These are phyloP conservation scores for Hypoxylon trugodes DNA, from an alignment of 495 filamentous ascomycete genomes.

Conservation along the genomic window DNA sequence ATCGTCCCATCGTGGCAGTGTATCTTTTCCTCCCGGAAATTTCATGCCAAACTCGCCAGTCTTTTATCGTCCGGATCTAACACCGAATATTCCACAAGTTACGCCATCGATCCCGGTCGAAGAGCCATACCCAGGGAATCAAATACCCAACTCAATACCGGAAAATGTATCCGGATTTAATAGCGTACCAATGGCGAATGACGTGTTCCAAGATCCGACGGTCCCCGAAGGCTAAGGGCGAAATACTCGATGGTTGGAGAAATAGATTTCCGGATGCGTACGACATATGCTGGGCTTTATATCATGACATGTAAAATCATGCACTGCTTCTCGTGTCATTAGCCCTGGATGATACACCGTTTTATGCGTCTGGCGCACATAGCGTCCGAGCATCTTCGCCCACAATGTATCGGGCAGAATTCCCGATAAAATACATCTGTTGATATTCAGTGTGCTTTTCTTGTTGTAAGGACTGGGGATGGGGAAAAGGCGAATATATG, in stretches of 20 bases:
- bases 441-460: too few relatives aligned
- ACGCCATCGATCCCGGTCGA: background rate
- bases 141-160: background rate
- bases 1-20: constrained; percentile 7
- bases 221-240: background rate
- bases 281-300: background rate
- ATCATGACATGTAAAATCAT: too few relatives aligned
- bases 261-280: background rate
- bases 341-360: too few relatives aligned
- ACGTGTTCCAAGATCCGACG: background rate
- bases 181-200: constrained; percentile 6
- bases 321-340: too few relatives aligned
- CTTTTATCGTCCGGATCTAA: constrained; percentile 16
- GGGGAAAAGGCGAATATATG: background rate
- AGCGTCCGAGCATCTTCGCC: too few relatives aligned
- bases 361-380: too few relatives aligned
- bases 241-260: background rate
- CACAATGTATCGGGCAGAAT: too few relatives aligned
- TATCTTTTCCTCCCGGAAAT: constrained; percentile 21
- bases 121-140: constrained; percentile 12
- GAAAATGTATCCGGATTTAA: constrained; percentile 11
- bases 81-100: constrained; percentile 9
- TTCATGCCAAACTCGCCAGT: constrained; percentile 17
- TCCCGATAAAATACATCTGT: too few relatives aligned
- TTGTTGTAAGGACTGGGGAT: too few relatives aligned